phyloP scores from a whole-genome alignment of 305 asterid species.

The Fraxinus velutina region DNA sequence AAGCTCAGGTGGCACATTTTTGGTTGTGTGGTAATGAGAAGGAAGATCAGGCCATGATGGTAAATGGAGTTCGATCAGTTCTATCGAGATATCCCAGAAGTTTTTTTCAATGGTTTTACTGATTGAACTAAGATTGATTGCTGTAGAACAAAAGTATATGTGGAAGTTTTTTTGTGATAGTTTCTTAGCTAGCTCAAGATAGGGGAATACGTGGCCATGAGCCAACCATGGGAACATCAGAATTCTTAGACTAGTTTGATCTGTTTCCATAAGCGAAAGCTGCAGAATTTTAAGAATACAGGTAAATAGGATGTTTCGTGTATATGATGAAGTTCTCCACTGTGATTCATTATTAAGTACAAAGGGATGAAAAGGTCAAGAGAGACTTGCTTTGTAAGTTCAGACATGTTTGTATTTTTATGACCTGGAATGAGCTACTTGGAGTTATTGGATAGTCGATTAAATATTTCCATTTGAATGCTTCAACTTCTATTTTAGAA shows the following conservation, averaged over 20 bases:
- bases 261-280: neutral
- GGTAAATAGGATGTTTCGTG: too few relatives aligned
- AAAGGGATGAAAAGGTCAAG: neutral
- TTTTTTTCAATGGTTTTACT: neutral
- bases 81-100: neutral
- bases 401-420: neutral
- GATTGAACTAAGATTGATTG: slow-evolving; percentile 35
- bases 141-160: slow-evolving; percentile 34
- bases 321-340: neutral
- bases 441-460: neutral
- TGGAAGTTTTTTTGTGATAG: slow-evolving; percentile 33
- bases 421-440: too few relatives aligned
- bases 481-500: too few relatives aligned
- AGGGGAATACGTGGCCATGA: slow-evolving; percentile 42
- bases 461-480: neutral
- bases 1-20: slow-evolving; percentile 14
- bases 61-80: slow-evolving; percentile 28
- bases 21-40: slow-evolving; percentile 31
- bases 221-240: slow-evolving; percentile 46
- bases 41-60: slow-evolving; percentile 29
- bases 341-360: neutral
- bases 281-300: neutral
- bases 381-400: neutral
- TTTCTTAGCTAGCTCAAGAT: slow-evolving; percentile 33
- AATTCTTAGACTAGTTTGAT: slow-evolving; percentile 9